Evolutionary conservation across 768 basidiomycete species (phyloP), one percentile per base, ranked within the genome.

Genomic region (Pulveroboletus sp.): DNA sequence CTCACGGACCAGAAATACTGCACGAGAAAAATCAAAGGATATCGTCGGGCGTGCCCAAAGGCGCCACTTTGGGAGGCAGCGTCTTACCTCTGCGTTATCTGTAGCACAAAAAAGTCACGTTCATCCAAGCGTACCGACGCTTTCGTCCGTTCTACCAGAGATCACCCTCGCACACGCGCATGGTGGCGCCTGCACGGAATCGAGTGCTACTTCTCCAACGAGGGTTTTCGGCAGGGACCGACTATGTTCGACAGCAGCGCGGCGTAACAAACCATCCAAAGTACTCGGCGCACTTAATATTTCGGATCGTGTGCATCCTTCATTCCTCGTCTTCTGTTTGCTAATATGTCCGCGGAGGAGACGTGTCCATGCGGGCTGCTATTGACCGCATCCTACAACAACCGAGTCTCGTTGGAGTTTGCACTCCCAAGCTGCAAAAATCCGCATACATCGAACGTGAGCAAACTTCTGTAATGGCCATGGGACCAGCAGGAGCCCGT

Each of bases 1-100:
- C 17, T n/a, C 30, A 43, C 15, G 40, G 37, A 9, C 35, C 49
- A 87, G 86, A 58, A 86, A 80, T 58, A 72, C 73, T 1, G 79
- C 78, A 17, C 81, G 76, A 61, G 73, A 80, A 0, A 77, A 80
- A 47, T 73, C 73, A 5, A 85, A 73, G 58, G 85, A 88, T 52
- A 61, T 74, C 10, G 66, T 75, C 6, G 73, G 77, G 12, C 77
- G 79, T 46, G 66, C 73, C 28, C 81, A 86, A 52, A 83, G 77
- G 51, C 71, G 69, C 15, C 79, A 80, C 53, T 88, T 88, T 56
- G 76, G 81, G 31, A 76, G 75, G 47, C 79, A 81, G 55, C 76
- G 79, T 26, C 72, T 86, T 31, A 63, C 55, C 69, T 81, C 53
- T 67, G 84, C 50, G 60, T 80, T 67, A 18, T 58, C 53, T 45